A percentile compares a stretch with the other conserved stretches of the same genome.
These are phyloP conservation scores for Populus tomentosa DNA, from an alignment of 441 rosid species.

Conservation along the genomic window DNA sequence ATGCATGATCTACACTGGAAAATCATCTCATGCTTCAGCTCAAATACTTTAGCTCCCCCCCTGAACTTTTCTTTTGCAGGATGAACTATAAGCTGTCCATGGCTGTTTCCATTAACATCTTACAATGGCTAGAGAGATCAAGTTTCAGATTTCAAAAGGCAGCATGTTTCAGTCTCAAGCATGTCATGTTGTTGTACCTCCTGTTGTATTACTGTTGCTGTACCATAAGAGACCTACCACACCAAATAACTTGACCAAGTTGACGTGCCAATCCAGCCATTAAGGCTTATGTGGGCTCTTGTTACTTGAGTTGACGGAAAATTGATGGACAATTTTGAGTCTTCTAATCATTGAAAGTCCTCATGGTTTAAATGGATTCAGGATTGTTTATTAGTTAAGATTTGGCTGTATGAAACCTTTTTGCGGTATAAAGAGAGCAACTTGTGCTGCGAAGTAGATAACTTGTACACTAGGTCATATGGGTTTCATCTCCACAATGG, in stretches of 20 bases:
- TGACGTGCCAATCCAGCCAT: too few species aligned
- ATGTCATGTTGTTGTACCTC: background rate
- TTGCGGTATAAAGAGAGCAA: background rate
- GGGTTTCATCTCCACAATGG: too few species aligned
- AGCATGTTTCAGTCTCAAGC: background rate
- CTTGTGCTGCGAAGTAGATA: background rate
- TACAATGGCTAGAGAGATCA: background rate
- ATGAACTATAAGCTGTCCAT: conserved; percentile 26
- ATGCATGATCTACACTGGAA: background rate
- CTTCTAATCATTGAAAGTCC: background rate
- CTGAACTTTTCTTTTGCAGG: conserved; percentile 20
- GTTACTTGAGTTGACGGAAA: background rate
- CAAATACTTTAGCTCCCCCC: background rate
- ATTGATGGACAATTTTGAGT: background rate
- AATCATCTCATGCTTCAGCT: background rate
- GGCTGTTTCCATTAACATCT: background rate
- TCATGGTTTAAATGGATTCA: background rate
- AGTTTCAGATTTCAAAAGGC: background rate
- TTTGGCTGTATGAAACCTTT: background rate
- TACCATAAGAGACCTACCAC: background rate
- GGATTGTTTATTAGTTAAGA: background rate
- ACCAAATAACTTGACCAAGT: background rate
- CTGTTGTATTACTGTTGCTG: background rate
- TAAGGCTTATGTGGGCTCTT: background rate
- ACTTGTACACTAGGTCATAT: background rate